Conservation (phyloP, 2,329 filamentous ascomycete genomes). For the Chaetomiaceae sp. region DNA sequence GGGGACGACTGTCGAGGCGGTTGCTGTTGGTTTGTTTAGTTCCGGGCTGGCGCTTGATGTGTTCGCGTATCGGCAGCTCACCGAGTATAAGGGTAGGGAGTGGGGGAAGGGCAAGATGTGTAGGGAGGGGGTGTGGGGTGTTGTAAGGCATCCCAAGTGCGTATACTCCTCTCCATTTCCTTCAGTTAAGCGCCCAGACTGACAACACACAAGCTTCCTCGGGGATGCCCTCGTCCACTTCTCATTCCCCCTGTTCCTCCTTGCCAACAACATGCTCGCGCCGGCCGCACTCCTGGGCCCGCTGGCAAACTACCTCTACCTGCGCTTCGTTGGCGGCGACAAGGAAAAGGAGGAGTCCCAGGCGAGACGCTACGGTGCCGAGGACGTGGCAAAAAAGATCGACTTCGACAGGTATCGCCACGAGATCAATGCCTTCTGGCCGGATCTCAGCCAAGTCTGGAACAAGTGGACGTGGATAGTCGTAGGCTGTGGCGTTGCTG, state of each 20-base stretch:
- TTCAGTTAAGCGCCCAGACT: too few relatives aligned
- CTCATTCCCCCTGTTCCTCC: constrained; percentile 54
- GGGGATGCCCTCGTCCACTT: constrained; percentile 55
- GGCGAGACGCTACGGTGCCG: constrained; percentile 45
- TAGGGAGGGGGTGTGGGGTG: constrained; percentile 56
- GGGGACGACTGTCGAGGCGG: constrained; percentile 25
- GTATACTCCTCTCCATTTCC: constrained; percentile 25
- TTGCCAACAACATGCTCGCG: constrained; percentile 49
- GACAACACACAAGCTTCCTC: constrained; percentile 44
- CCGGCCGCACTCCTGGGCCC: constrained; percentile 52
- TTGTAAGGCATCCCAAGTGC: constrained; percentile 59
- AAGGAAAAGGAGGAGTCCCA: constrained; percentile 52
- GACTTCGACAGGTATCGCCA: constrained; percentile 48
- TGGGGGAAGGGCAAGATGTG: constrained; percentile 34
- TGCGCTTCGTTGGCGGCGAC: constrained; percentile 53
- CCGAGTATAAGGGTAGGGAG: constrained; percentile 40
- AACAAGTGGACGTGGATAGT: constrained; percentile 56
- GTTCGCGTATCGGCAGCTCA: constrained; percentile 53
- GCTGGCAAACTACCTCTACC: constrained; percentile 53
- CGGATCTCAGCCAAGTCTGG: constrained; percentile 40
- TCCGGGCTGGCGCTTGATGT: constrained; percentile 53
- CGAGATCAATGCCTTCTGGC: constrained; percentile 59
- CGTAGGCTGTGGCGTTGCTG: constrained; percentile 44
- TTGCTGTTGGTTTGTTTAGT: constrained; percentile 51
- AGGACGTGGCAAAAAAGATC: constrained; percentile 46